phyloP scores from a whole-genome alignment of 257 asterid species.

The Linaria vulgaris region DNA sequence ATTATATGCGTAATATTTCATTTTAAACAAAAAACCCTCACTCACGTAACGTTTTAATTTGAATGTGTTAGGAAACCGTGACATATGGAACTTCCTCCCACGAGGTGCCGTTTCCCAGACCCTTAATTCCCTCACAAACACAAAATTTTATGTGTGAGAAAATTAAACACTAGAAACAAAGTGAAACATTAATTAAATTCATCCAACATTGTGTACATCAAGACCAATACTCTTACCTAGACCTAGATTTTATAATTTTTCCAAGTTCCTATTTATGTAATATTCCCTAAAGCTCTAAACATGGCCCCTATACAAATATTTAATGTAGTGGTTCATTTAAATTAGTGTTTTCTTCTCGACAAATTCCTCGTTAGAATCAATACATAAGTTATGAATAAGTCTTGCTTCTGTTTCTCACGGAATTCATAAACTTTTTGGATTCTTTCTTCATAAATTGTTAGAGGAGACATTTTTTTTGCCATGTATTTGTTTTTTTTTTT shows the following conservation, averaged over 20 bases:
- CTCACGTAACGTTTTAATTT: conserved; percentile 47
- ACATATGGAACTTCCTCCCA: conserved; percentile 22
- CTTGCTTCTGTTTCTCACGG: conserved; percentile 8
- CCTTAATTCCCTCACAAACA: conserved; percentile 49
- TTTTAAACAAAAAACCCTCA: not conserved
- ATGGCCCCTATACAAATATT: not conserved
- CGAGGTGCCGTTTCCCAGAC: conserved; percentile 45
- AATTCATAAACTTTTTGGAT: conserved; percentile 16
- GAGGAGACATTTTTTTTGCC: too few relatives aligned
- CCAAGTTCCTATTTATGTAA: conserved; percentile 23
- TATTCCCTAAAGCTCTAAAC: conserved; percentile 16
- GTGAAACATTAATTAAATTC: conserved; percentile 31
- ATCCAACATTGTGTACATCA: conserved; percentile 32
- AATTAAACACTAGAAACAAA: conserved; percentile 31
- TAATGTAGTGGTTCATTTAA: not conserved
- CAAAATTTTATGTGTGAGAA: conserved; percentile 33
- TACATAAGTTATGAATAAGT: not conserved
- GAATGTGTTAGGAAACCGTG: conserved; percentile 59
- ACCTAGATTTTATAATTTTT: conserved; percentile 46
- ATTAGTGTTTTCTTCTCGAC: conserved; percentile 4
- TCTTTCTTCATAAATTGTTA: not conserved
- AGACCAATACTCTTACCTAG: conserved; percentile 46
- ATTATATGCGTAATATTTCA: not conserved
- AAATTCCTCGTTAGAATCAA: conserved; percentile 2
- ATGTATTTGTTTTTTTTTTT: too few relatives aligned